phyloP scores from a whole-genome alignment of 2,329 filamentous ascomycete species.

The Colletotrichum lentis region DNA sequence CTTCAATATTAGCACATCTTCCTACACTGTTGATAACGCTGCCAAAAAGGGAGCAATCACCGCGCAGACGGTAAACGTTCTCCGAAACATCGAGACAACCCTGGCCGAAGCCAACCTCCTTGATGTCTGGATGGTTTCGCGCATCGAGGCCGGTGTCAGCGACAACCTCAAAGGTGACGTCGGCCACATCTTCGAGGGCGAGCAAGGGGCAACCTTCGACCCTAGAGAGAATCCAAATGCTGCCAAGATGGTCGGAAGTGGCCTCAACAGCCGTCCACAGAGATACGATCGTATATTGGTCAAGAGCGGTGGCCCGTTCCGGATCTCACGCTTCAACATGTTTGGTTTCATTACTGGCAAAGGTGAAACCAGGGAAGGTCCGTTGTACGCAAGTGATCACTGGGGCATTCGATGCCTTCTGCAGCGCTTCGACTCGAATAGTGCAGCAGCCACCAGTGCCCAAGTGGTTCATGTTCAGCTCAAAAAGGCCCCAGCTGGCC shows the following conservation, averaged over 20 bases:
- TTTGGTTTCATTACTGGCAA: constrained; percentile 59
- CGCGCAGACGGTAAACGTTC: constrained; percentile 51
- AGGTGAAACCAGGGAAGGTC: constrained; percentile 24
- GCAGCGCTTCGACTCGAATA: constrained; percentile 1
- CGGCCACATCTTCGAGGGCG: constrained; percentile 60
- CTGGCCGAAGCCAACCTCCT: constrained; percentile 57
- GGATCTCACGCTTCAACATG: constrained; percentile 60
- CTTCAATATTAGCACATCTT: constrained; percentile 70
- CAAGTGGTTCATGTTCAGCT: constrained; percentile 48
- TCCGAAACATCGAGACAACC: constrained; percentile 57
- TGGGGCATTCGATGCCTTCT: constrained; percentile 63
- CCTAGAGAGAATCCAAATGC: constrained; percentile 65
- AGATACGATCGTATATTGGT: constrained; percentile 71
- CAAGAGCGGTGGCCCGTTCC: constrained; percentile 51
- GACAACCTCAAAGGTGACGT: constrained; percentile 43
- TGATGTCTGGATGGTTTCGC: constrained; percentile 61
- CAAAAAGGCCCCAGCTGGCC: constrained; percentile 42
- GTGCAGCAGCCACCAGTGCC: not conserved
- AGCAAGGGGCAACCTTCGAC: constrained; percentile 72
- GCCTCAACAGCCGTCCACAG: constrained; percentile 65
- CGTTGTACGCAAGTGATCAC: constrained; percentile 61
- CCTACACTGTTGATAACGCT: constrained; percentile 62
- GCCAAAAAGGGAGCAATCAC: constrained; percentile 63
- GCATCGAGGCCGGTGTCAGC: constrained; percentile 54
- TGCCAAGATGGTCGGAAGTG: constrained; percentile 56